Base-by-base conservation (phyloP, 148 eudicot species). In the Diospyros lotus region DNA sequence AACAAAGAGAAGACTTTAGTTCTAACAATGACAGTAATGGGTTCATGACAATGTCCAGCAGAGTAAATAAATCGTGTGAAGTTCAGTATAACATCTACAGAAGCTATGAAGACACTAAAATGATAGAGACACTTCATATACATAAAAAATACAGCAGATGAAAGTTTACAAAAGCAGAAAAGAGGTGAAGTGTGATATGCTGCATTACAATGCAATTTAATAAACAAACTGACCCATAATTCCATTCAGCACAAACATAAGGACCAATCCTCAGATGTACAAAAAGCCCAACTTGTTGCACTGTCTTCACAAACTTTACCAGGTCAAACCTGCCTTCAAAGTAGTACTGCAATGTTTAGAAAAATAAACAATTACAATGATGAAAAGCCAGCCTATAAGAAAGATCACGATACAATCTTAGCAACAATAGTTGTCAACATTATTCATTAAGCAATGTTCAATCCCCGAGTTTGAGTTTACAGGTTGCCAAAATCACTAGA, bases 181-280 rank as follows among this genome's bases (percentile, higher is more conserved):
- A 75, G n/a, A 65, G 9, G 44, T 28, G 63, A 67, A 58, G 42
- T 12, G 65, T 13, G 9, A 55, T 44, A 17, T 66, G 43, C 10
- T 1, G 4, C 50, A 11, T 63, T 66, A 48, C 60, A 59, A 58
- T 45, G 58, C 46, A 43, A 73, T 7, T 4, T 46, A 72, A 42
- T 9, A 8, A 67, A 14, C 0, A 40, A 69, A 74, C 84, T 50
- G n/a, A 86, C 88, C 88, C 88, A 52, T 86, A 86, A 59, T 86
- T 86, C 88, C 86, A 86, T 72, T 86, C 88, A 48, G 88, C 88
- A 80, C 88, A 85, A 59, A 79, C 88, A 82, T 85, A 85, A 39
- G 88, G 88, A 48, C 86, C 86, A 64, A 86, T 86, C 52, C 89
- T 74, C 45, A 86, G 80, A 79, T 86, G 89, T 50, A 86, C 86